Percentiles rank a stretch among this genome's conserved stretches.
Conservation (phyloP, 176 grass and related monocot species). For the Phoenix dactylifera region DNA sequence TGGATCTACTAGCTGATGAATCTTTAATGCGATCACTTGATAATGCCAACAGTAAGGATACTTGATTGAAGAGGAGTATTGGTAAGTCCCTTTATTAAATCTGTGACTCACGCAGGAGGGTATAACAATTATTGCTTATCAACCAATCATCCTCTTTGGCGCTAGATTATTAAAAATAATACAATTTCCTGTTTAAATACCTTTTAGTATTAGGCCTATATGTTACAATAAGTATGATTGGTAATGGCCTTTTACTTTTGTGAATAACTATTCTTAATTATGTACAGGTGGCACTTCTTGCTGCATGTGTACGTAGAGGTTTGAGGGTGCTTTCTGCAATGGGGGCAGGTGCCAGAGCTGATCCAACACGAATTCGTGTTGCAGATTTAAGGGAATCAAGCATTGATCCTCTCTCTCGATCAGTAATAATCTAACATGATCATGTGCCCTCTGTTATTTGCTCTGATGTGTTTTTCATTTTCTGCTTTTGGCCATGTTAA, state of each 20-base stretch:
- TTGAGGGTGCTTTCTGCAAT: conserved; percentile 86
- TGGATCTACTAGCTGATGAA: no score
- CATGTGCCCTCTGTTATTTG: no score
- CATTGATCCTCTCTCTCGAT: conserved; percentile 80
- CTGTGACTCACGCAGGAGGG: no score
- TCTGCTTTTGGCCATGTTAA: no score
- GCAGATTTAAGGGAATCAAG: conserved; percentile 90
- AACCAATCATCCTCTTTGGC: background rate
- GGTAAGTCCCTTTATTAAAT: no score
- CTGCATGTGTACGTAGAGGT: conserved; percentile 61
- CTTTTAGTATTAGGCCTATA: no score
- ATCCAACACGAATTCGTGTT: conserved; percentile 92
- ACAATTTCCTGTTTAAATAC: no score
- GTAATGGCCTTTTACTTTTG: no score
- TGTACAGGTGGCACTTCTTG: conserved; percentile 71
- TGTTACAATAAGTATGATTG: no score
- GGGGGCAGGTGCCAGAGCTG: conserved; percentile 89
- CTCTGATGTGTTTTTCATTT: no score
- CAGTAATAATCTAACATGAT: conserved; percentile 26
- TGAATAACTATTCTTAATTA: conserved; percentile 1
- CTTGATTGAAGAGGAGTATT: background rate
- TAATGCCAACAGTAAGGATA: background rate
- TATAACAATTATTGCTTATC: background rate
- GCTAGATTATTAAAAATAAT: no score
- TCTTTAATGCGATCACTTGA: no score